These are phyloP conservation scores for Drosera capensis DNA, from an alignment of 148 eudicot species.

Conservation along the genomic window DNA sequence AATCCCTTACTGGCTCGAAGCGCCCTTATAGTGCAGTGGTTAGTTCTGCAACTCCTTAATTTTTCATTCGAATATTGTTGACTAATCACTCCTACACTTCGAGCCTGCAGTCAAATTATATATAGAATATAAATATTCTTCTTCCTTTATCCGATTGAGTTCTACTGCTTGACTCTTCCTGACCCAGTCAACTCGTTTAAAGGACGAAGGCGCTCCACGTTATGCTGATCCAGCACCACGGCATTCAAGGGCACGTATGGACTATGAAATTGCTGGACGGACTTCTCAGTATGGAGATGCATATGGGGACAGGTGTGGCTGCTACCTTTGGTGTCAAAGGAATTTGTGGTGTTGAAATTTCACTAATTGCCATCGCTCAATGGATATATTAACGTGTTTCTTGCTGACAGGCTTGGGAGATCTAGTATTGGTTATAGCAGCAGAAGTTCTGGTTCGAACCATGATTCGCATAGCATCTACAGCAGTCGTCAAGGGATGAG, in stretches of 20 bases:
- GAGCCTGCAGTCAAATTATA: too few relatives aligned
- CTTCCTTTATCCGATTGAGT: too few relatives aligned
- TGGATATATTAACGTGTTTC: neutral
- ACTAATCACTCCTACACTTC: too few relatives aligned
- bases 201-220: slow-evolving; percentile 86
- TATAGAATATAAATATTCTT: too few relatives aligned
- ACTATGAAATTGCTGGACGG: slow-evolving; percentile 61
- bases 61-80: too few relatives aligned
- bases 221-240: slow-evolving; percentile 61
- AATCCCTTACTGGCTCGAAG: slow-evolving; percentile 67
- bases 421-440: slow-evolving; percentile 59
- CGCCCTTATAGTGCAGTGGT: slow-evolving; percentile 79
- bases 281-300: slow-evolving; percentile 65
- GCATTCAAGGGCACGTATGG: slow-evolving; percentile 84
- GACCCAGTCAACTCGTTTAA: too few relatives aligned
- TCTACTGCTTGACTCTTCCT: too few relatives aligned
- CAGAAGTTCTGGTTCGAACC: slow-evolving; percentile 59
- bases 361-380: neutral
- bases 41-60: slow-evolving; percentile 7
- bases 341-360: too few relatives aligned
- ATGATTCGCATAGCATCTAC: slow-evolving; percentile 70
- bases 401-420: slow-evolving; percentile 57
- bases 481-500: slow-evolving; percentile 72
- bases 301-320: slow-evolving; percentile 88
- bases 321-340: too few relatives aligned